Evolutionary conservation across 768 basidiomycete genomes (phyloP).

Genomic region (Calocera cornea): DNA sequence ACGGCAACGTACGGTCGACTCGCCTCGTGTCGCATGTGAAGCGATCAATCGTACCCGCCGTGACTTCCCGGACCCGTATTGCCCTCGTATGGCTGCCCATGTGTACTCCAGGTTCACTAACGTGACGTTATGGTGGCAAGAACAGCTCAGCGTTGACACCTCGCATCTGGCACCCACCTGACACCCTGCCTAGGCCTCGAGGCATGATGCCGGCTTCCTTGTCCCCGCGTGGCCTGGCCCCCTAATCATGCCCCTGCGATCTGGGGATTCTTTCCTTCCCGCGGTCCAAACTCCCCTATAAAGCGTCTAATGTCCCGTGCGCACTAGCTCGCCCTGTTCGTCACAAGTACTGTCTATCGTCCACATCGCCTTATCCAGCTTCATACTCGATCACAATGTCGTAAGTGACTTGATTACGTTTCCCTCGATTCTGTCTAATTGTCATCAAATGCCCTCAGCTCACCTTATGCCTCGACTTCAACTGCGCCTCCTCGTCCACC

Average conservation of each 20-base stretch:
- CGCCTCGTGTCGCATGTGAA: not conserved
- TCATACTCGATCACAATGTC: not conserved
- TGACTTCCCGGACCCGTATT: not conserved
- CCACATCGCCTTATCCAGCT: not conserved
- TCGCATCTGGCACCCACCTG: not conserved
- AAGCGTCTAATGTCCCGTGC: not conserved
- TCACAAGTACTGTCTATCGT: not conserved
- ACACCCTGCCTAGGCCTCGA: not conserved
- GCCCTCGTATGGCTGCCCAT: not conserved
- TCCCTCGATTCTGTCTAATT: not conserved
- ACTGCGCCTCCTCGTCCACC: not conserved
- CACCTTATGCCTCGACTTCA: not conserved
- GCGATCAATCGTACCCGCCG: not conserved
- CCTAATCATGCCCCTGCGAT: not conserved
- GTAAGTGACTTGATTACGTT: not conserved
- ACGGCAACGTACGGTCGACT: not conserved
- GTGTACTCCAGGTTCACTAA: not conserved
- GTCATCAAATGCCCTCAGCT: not conserved
- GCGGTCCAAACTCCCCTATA: slow-evolving; percentile 1
- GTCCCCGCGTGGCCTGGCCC: not conserved
- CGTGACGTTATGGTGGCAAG: not conserved
- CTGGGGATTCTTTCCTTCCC: not conserved
- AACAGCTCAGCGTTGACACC: not conserved
- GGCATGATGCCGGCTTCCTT: not conserved
- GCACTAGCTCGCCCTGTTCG: not conserved